These are phyloP conservation scores for Yamadazyma pseudoaaseri DNA, from an alignment of 1,139 yeast species.

Conservation along the genomic window DNA sequence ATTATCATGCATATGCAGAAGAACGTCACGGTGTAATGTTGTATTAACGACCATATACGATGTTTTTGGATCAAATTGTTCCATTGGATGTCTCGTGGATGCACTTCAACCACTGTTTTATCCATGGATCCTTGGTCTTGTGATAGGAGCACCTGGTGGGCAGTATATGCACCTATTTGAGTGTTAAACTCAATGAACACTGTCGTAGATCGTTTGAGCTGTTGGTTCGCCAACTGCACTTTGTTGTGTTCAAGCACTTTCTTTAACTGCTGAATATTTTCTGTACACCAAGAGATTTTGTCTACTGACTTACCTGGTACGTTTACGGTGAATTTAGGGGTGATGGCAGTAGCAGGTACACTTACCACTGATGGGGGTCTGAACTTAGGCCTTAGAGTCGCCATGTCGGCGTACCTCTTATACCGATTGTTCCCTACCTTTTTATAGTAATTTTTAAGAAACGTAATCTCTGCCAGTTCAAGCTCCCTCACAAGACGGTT, in stretches of 20 bases:
- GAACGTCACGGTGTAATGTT: constrained; percentile 41
- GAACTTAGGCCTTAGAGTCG: constrained; percentile 17
- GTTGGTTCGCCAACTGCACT: constrained; percentile 16
- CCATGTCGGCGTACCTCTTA: constrained; percentile 5
- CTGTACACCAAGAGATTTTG: constrained; percentile 29
- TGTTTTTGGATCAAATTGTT: constrained; percentile 42
- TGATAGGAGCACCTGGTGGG: constrained; percentile 53
- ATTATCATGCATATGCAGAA: constrained; percentile 47
- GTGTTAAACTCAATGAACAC: constrained; percentile 54
- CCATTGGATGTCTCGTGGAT: constrained; percentile 65
- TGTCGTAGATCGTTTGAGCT: constrained; percentile 30
- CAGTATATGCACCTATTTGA: constrained; percentile 48
- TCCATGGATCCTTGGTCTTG: constrained; percentile 42
- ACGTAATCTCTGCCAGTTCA: constrained; percentile 33
- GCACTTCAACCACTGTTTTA: constrained; percentile 45
- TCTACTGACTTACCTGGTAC: constrained; percentile 29
- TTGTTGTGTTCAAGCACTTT: constrained; percentile 23
- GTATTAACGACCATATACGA: constrained; percentile 27
- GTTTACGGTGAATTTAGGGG: constrained; percentile 8
- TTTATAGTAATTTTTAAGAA: constrained; percentile 16
- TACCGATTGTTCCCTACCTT: constrained; percentile 7
- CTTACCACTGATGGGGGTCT: constrained; percentile 32
- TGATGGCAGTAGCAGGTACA: constrained; percentile 4
- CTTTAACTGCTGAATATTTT: constrained; percentile 19
- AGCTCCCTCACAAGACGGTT: constrained; percentile 32